Conservation (phyloP, 768 basidiomycete genomes). For the Trichaptum fuscoviolaceum region DNA sequence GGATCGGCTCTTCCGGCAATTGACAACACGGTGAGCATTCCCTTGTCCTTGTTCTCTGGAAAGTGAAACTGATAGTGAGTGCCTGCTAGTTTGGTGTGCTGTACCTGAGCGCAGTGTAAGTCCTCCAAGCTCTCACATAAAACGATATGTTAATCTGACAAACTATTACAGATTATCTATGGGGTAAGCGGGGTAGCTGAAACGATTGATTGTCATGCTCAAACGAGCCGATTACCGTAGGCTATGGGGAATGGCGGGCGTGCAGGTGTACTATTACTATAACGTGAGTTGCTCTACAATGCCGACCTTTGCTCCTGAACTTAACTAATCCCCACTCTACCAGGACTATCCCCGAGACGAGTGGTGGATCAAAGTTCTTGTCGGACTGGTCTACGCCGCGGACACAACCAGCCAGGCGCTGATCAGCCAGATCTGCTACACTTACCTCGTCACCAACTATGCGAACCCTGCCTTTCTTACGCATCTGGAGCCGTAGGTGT, state of each 20-base stretch:
- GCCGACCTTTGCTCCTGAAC: background rate
- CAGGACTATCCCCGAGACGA: background rate
- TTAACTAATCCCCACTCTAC: background rate
- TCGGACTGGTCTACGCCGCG: background rate
- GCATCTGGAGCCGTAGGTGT: background rate
- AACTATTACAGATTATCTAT: background rate
- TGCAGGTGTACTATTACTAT: slow-evolving; percentile 5
- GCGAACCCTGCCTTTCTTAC: background rate
- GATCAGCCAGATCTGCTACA: slow-evolving; percentile 3
- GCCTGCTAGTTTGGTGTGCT: background rate
- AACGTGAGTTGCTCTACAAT: background rate
- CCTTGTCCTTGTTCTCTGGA: background rate
- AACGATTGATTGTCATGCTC: background rate
- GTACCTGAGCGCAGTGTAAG: background rate
- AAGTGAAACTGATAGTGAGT: background rate
- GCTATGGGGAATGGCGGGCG: background rate
- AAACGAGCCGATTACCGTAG: background rate
- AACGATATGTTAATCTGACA: background rate
- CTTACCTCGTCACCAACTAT: slow-evolving; percentile 5
- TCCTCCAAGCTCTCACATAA: background rate
- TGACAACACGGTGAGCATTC: background rate
- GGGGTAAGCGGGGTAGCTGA: background rate
- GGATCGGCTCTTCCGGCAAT: background rate
- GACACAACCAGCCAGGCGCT: slow-evolving; percentile 4
- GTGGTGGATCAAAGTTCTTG: slow-evolving; percentile 1